Conservation (phyloP, 139 green algal genomes). For the Tetraselmis striata region DNA sequence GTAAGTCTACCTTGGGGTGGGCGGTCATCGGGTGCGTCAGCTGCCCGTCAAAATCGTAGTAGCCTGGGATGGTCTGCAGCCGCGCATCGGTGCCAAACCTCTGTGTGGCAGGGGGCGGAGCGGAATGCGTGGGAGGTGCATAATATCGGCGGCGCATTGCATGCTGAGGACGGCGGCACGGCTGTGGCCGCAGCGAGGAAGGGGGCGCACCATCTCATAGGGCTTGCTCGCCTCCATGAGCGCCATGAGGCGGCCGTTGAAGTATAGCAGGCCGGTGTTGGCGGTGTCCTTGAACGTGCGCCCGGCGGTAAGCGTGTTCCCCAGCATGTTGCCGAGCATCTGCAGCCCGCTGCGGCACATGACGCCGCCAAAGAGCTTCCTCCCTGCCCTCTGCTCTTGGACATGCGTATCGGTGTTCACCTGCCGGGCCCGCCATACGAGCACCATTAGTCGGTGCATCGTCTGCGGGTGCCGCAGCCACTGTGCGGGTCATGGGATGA, state of each 20-base stretch:
- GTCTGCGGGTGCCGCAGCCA: too few relatives aligned
- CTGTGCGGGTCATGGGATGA: too few relatives aligned
- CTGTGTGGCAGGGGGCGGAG: constrained; percentile 3
- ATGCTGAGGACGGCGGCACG: background rate
- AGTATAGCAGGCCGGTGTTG: constrained; percentile 30
- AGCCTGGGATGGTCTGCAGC: constrained; percentile 16
- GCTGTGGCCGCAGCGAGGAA: too few relatives aligned
- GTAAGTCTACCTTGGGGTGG: constrained; percentile 34
- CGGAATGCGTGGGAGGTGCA: background rate
- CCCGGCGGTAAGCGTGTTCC: background rate
- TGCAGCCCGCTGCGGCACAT: background rate
- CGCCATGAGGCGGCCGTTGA: constrained; percentile 17
- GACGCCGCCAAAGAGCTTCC: background rate
- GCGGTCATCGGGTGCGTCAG: constrained; percentile 25
- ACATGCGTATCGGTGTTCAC: background rate
- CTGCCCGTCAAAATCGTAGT: background rate
- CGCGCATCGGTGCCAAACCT: constrained; percentile 1
- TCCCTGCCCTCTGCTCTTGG: background rate
- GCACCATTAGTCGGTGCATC: too few relatives aligned
- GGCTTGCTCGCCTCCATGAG: constrained; percentile 19
- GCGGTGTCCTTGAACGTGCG: constrained; percentile 1
- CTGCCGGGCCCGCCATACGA: background rate
- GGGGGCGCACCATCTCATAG: background rate
- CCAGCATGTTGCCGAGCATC: background rate
- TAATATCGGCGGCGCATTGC: background rate